A percentile compares a stretch with the other conserved stretches of the same genome.
These are phyloP conservation scores for Calonectria leucothoes DNA, from an alignment of 2,329 filamentous ascomycete species.

Conservation along the genomic window DNA sequence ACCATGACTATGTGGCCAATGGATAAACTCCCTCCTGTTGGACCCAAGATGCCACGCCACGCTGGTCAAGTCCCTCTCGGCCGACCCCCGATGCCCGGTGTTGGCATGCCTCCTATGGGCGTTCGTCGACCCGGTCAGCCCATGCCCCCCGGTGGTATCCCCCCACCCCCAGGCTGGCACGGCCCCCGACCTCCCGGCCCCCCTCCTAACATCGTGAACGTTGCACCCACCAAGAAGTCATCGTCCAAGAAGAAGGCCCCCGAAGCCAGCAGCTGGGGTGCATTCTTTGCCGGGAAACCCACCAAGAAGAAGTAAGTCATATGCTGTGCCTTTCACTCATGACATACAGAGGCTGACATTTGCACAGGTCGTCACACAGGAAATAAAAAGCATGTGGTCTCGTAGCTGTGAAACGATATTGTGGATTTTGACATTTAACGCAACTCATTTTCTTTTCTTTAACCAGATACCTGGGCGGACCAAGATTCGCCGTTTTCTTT, in stretches of 20 bases:
- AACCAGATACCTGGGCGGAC: constrained; percentile 41
- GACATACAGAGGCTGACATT: constrained; percentile 11
- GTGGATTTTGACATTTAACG: constrained; percentile 28
- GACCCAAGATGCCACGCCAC: constrained; percentile 32
- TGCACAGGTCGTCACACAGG: constrained; percentile 34
- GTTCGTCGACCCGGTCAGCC: constrained; percentile 10
- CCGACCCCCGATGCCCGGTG: constrained; percentile 23
- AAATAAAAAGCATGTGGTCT: constrained; percentile 29
- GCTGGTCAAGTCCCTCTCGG: constrained; percentile 26
- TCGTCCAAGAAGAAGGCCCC: constrained; percentile 35
- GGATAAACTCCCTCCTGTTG: constrained; percentile 53
- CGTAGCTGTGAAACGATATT: constrained; percentile 34
- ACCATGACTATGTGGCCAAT: constrained; percentile 71
- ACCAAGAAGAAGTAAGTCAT: constrained; percentile 46
- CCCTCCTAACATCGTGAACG: constrained; percentile 36
- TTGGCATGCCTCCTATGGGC: constrained; percentile 21
- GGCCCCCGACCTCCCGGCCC: constrained; percentile 21
- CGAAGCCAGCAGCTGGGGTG: constrained; percentile 31
- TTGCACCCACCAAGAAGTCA: constrained; percentile 36
- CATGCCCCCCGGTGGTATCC: constrained; percentile 26
- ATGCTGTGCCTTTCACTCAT: background rate
- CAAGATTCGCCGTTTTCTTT: constrained; percentile 16
- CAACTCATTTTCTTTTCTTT: constrained; percentile 32
- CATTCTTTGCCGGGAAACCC: constrained; percentile 45
- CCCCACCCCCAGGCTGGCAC: constrained; percentile 39